Percentiles rank a stretch among this genome's conserved stretches.
These are phyloP conservation scores for Aspergillus novoparasiticus DNA, from an alignment of 2,329 filamentous ascomycete species.

Conservation along the genomic window DNA sequence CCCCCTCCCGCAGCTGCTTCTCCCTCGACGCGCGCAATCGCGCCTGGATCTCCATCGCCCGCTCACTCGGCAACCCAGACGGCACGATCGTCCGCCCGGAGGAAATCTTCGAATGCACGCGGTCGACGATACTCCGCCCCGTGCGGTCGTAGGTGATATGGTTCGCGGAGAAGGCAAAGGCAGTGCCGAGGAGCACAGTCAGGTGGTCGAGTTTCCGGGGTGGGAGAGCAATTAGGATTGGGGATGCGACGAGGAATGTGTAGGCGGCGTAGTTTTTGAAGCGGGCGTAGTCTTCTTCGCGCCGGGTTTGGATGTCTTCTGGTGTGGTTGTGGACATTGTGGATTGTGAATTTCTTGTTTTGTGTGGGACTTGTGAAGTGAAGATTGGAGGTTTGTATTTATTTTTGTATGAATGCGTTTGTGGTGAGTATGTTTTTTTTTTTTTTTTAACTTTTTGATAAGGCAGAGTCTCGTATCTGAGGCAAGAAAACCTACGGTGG, in stretches of 20 bases:
- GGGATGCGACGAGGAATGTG: slow-evolving; percentile 39
- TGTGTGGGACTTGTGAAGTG: no score
- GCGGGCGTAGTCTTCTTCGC: slow-evolving; percentile 40
- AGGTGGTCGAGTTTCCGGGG: slow-evolving; percentile 43
- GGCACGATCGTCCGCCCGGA: slow-evolving; percentile 15
- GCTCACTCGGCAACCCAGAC: slow-evolving; percentile 34
- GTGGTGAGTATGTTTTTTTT: no score
- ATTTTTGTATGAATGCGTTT: no score
- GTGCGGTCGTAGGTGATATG: slow-evolving; percentile 41
- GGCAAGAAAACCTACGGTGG: no score
- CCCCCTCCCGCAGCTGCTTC: slow-evolving; percentile 27
- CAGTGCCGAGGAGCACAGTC: slow-evolving; percentile 40
- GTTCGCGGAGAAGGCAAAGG: slow-evolving; percentile 44
- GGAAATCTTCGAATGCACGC: slow-evolving; percentile 30
- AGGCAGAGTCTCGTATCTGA: no score
- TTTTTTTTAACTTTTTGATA: no score
- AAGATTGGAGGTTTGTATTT: no score
- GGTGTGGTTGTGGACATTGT: no score
- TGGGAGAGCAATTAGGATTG: slow-evolving; percentile 36
- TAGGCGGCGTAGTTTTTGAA: slow-evolving; percentile 46
- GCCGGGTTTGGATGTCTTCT: slow-evolving; percentile 13
- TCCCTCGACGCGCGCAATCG: slow-evolving; percentile 32
- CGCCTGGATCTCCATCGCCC: slow-evolving; percentile 37
- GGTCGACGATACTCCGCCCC: slow-evolving; percentile 38
- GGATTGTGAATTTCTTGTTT: no score